These are phyloP conservation scores for Volvox carteri DNA, from an alignment of 163 green algal genomes.

Conservation along the genomic window DNA sequence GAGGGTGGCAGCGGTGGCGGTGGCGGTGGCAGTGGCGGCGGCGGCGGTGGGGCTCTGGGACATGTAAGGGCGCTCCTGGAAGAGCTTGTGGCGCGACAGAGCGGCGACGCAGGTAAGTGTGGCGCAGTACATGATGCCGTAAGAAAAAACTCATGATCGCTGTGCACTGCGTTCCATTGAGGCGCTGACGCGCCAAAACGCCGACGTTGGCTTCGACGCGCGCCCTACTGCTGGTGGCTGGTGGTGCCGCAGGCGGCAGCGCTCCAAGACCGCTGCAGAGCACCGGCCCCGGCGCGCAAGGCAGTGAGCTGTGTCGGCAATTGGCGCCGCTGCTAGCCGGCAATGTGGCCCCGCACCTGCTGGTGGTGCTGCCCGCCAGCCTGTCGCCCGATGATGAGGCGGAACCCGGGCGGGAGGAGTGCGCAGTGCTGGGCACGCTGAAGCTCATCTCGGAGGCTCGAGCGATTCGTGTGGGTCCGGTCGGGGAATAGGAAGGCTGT, in stretches of 20 bases:
- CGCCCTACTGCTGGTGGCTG: no score
- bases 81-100: constrained; percentile 26
- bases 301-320: background rate
- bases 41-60: background rate
- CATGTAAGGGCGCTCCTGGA: background rate
- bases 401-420: background rate
- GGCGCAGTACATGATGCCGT: background rate
- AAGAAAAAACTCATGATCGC: no score
- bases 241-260: no score
- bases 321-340: constrained; percentile 36
- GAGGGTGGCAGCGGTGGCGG: background rate
- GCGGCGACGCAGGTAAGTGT: background rate
- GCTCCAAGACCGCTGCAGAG: background rate
- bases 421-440: background rate
- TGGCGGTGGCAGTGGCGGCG: background rate
- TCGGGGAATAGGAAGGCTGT: background rate
- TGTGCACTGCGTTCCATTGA: no score
- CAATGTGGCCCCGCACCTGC: constrained; percentile 44
- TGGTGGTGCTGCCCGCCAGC: background rate
- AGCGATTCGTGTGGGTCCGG: constrained; percentile 9
- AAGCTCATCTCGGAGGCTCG: constrained; percentile 26
- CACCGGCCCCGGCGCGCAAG: background rate
- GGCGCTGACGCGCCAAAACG: no score
- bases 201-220: no score
- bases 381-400: background rate